These are phyloP conservation scores for Yamadazyma aaseri DNA, from an alignment of 1,139 yeast species.

Conservation along the genomic window DNA sequence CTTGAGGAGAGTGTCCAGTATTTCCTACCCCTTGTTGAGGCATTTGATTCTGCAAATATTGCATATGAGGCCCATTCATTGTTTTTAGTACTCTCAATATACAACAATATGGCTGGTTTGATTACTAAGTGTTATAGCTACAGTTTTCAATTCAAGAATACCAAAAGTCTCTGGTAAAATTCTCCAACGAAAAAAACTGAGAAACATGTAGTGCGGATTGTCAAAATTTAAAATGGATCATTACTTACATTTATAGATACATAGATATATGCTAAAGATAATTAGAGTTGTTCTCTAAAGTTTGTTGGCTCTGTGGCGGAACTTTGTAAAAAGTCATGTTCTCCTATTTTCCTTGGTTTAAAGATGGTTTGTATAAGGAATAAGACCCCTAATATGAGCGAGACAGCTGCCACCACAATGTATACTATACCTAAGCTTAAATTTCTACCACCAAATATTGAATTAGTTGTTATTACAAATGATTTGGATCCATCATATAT, in stretches of 20 bases:
- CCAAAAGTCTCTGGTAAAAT: neutral
- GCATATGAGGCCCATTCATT: slow-evolving; percentile 37
- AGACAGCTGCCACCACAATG: slow-evolving; percentile 59
- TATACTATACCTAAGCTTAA: slow-evolving; percentile 66
- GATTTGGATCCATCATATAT: slow-evolving; percentile 71
- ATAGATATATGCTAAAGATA: neutral
- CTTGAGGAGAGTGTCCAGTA: slow-evolving; percentile 37
- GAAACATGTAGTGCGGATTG: neutral
- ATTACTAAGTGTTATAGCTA: too few relatives aligned
- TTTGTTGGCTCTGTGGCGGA: slow-evolving; percentile 15
- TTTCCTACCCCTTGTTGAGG: slow-evolving; percentile 28
- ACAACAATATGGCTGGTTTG: too few relatives aligned
- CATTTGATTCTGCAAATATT: slow-evolving; percentile 39
- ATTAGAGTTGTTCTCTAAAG: slow-evolving; percentile 28
- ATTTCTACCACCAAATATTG: slow-evolving; percentile 70
- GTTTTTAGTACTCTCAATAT: too few relatives aligned
- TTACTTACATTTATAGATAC: neutral
- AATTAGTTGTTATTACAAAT: slow-evolving; percentile 63
- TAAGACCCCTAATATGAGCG: slow-evolving; percentile 45
- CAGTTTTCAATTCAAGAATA: neutral
- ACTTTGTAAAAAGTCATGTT: slow-evolving; percentile 42
- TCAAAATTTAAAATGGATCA: neutral
- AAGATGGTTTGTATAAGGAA: slow-evolving; percentile 48
- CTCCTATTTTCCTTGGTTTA: slow-evolving; percentile 46
- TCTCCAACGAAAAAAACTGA: neutral